phyloP scores from a whole-genome alignment of 192 early-diverging fungal genomes.

The Spinellus fusiger region DNA sequence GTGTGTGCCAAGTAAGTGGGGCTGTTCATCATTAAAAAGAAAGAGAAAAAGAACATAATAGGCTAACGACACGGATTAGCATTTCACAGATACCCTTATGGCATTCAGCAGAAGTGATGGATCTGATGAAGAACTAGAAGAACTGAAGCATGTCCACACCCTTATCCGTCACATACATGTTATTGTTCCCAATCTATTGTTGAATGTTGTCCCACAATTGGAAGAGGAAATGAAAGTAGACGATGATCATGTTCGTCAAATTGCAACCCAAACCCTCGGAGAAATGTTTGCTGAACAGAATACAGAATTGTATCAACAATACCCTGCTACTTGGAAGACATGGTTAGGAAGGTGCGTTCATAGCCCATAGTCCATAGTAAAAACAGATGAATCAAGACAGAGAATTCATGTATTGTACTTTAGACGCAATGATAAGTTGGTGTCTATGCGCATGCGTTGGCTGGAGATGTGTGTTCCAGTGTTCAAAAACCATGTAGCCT shows the following conservation, averaged over 20 bases:
- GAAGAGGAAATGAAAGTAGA: constrained; percentile 89
- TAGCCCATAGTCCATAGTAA: no score
- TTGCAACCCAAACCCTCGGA: constrained; percentile 76
- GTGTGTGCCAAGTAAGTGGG: constrained; percentile 68
- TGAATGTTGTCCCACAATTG: constrained; percentile 89
- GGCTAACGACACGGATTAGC: no score
- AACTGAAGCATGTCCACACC: constrained; percentile 64
- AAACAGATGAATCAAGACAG: background rate
- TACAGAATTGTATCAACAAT: constrained; percentile 61
- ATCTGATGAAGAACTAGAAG: constrained; percentile 42
- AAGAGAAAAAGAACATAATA: background rate
- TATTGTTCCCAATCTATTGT: constrained; percentile 65
- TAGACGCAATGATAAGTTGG: constrained; percentile 69
- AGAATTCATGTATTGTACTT: background rate
- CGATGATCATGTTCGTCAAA: constrained; percentile 64
- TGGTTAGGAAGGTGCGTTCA: constrained; percentile 71
- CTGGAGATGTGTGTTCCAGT: constrained; percentile 56
- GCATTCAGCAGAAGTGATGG: constrained; percentile 41
- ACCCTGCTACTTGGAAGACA: constrained; percentile 76
- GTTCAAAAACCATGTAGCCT: constrained; percentile 64
- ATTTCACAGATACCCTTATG: constrained; percentile 83
- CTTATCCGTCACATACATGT: constrained; percentile 79
- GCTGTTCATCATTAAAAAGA: constrained; percentile 3
- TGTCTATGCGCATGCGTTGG: constrained; percentile 69
- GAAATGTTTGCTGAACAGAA: constrained; percentile 84